Conservation (phyloP, 2,329 filamentous ascomycete species). For the Curvularia sp. region DNA sequence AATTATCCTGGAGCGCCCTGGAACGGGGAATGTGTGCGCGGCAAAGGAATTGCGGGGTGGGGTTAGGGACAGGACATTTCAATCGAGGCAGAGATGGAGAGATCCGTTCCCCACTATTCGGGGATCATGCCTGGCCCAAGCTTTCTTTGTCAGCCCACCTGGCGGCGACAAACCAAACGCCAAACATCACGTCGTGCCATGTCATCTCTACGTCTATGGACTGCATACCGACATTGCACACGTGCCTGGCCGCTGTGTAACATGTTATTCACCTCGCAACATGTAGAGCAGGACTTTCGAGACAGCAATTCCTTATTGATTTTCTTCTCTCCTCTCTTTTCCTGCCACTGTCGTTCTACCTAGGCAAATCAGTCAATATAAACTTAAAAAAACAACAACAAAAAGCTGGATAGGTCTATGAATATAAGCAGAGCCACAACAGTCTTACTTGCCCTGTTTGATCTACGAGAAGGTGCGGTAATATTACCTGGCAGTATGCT, state of each 20-base stretch:
- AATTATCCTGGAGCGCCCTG: slow-evolving; percentile 54
- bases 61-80: slow-evolving; percentile 18
- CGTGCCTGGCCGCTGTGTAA: background rate
- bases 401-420: too few relatives aligned
- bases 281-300: background rate
- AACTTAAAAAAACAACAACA: too few relatives aligned
- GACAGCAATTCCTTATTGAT: background rate
- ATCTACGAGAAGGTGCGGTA: background rate
- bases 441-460: background rate
- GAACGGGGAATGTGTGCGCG: slow-evolving; percentile 23
- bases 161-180: background rate
- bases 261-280: background rate
- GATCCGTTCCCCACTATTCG: slow-evolving; percentile 19
- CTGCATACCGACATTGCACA: background rate
- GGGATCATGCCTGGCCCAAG: slow-evolving; percentile 11
- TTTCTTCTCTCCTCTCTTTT: background rate
- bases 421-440: background rate
- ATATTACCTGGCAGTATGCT: background rate
- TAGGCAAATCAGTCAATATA: background rate
- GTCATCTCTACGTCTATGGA: background rate
- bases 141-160: slow-evolving; percentile 15
- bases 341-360: background rate
- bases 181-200: background rate
- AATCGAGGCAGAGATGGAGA: slow-evolving; percentile 23
- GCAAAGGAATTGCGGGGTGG: slow-evolving; percentile 20